A percentile compares a stretch with the other conserved stretches of the same genome.
Conservation (phyloP, 2,329 filamentous ascomycete genomes). For the Fusarium devonianum region DNA sequence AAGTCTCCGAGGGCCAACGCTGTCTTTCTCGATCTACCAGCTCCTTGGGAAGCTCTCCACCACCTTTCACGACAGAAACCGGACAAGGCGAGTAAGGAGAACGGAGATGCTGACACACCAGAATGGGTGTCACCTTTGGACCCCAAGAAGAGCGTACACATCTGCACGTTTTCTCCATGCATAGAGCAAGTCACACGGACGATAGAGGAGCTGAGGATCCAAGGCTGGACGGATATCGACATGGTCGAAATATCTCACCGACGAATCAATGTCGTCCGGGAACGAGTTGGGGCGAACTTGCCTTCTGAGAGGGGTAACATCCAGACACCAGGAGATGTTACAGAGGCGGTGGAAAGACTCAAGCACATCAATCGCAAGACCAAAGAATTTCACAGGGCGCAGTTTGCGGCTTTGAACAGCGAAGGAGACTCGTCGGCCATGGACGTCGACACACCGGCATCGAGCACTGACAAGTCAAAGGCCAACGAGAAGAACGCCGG, state of each 20-base stretch:
- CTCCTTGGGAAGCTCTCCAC: constrained; percentile 80
- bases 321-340: constrained; percentile 74
- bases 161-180: constrained; percentile 96
- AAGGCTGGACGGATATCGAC: constrained; percentile 90
- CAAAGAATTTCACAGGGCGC: constrained; percentile 66
- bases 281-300: constrained; percentile 75
- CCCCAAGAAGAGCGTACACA: constrained; percentile 72
- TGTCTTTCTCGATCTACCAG: constrained; percentile 81
- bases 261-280: constrained; percentile 81
- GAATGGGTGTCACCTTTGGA: constrained; percentile 70
- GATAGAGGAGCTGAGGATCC: constrained; percentile 76
- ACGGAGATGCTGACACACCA: constrained; percentile 32
- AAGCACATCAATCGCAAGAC: constrained; percentile 75
- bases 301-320: constrained; percentile 74
- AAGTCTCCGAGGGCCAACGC: constrained; percentile 70
- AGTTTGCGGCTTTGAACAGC: constrained; percentile 29
- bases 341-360: constrained; percentile 78
- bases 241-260: constrained; percentile 90
- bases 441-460: constrained; percentile 47
- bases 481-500: constrained; percentile 36
- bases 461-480: constrained; percentile 38
- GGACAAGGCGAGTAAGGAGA: constrained; percentile 34
- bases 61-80: constrained; percentile 68
- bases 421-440: constrained; percentile 49
- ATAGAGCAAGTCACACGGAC: constrained; percentile 95